Base-by-base conservation (phyloP, 345 rosid species). In the Turnera subulata region DNA sequence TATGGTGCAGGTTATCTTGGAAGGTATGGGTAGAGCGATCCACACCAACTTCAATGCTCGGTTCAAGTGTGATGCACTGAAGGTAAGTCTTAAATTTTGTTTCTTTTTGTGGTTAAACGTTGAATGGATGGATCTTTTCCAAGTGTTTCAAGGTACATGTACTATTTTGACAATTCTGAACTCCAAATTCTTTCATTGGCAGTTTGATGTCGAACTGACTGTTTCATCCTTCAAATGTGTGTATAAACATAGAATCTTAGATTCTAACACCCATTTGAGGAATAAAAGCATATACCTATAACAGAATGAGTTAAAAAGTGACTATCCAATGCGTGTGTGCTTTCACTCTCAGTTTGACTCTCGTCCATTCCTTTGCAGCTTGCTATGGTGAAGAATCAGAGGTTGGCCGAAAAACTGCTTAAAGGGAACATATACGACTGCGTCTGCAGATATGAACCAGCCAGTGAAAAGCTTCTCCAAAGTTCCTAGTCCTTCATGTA, bases 341-440 rank as follows among this genome's bases (percentile, higher is more conserved):
- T n/a, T n/a, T n/a, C n/a, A n/a, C n/a, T n/a, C n/a, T n/a, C n/a
- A n/a, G n/a, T n/a, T n/a, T n/a, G n/a, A n/a, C n/a, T n/a, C n/a
- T n/a, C n/a, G n/a, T n/a, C n/a, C n/a, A n/a, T n/a, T 59, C 13
- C 51, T 68, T 73, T 75, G 69, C 88, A 89, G 99, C 85, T 93
- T 47, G 99, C 99, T 50, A 93, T 93, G 99, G 97, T 93, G 76
- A 89, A 93, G 85, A 93, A 93, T 62, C 99, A 93, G 62, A 85
- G 99, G 69, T 67, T 93, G 76, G 97, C 97, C 4, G 96, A 85
- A 64, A 93, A 93, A 64, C 70, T 93, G 72, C 82, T 93, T 15
- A 42, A 73, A 24, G 99, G 99, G 56, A 85, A 79, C 66, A 87
- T 93, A 65, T 93, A 93, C 17, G 85, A 93, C 65, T 87, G 92